phyloP scores from a whole-genome alignment of 352 stramenopile species.

The Phytophthora sojae region DNA sequence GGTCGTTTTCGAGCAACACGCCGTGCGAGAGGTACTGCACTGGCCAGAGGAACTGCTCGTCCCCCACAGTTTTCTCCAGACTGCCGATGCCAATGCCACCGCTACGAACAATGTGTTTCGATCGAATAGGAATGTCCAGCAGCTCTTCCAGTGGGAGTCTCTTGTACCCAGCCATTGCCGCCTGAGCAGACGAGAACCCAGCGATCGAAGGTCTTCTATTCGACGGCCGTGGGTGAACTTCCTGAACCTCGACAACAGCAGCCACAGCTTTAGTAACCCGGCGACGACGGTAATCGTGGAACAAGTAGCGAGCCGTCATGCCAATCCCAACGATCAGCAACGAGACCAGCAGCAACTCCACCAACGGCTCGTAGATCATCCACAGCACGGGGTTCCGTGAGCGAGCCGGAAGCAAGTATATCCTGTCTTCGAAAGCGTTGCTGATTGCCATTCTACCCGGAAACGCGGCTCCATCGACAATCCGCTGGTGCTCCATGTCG shows the following conservation, averaged over 20 bases:
- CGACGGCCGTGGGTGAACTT: neutral
- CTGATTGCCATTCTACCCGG: slow-evolving; percentile 33
- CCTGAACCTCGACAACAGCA: slow-evolving; percentile 1
- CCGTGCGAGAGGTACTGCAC: slow-evolving; percentile 54
- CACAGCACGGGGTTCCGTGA: slow-evolving; percentile 35
- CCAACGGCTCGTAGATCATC: slow-evolving; percentile 47
- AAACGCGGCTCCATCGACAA: slow-evolving; percentile 39
- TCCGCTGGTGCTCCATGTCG: slow-evolving; percentile 39
- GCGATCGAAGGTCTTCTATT: slow-evolving; percentile 11
- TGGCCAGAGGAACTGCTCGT: slow-evolving; percentile 46
- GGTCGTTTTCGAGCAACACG: slow-evolving; percentile 53
- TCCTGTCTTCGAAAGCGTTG: slow-evolving; percentile 47
- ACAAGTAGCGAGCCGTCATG: slow-evolving; percentile 29
- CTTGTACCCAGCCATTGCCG: slow-evolving; percentile 42
- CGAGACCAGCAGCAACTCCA: slow-evolving; percentile 33
- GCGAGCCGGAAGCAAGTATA: slow-evolving; percentile 25
- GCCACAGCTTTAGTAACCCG: slow-evolving; percentile 3
- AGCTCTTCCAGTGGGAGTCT: slow-evolving; percentile 59
- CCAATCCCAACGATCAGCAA: slow-evolving; percentile 20
- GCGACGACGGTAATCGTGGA: slow-evolving; percentile 14
- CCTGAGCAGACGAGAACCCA: slow-evolving; percentile 24
- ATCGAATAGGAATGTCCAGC: slow-evolving; percentile 55
- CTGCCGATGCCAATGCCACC: slow-evolving; percentile 6
- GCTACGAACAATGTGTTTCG: slow-evolving; percentile 49
- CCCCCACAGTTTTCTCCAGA: slow-evolving; percentile 29